Percentiles rank a stretch among this genome's conserved stretches.
Evolutionary conservation across 1,284 basidiomycete genomes (phyloP).

Genomic region (Leccinum subatratum): DNA sequence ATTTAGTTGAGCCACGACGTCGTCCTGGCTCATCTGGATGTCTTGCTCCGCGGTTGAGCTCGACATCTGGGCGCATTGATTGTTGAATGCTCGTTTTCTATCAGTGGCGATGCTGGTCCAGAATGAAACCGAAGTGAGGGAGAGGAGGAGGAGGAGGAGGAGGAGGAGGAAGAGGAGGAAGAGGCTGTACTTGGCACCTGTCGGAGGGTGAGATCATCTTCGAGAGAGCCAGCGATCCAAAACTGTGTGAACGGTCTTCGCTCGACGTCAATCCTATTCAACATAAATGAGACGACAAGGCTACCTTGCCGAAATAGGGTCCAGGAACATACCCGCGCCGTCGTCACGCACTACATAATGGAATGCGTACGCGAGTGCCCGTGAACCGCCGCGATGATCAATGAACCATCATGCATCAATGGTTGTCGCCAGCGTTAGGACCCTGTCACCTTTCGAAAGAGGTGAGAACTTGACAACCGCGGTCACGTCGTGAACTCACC

Average conservation of each 20-base stretch:
- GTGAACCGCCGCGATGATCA: conserved; percentile 18
- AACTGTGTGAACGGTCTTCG: conserved; percentile 18
- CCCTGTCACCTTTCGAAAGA: conserved; percentile 75
- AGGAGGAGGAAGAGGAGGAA: not conserved
- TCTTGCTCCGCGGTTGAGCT: conserved; percentile 15
- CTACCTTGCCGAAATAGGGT: conserved; percentile 40
- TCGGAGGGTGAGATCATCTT: conserved; percentile 18
- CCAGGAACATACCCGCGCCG: conserved; percentile 62
- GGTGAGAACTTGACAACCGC: conserved; percentile 85
- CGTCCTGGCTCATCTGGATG: conserved; percentile 34
- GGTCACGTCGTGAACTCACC: conserved; percentile 68
- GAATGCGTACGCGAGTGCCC: conserved; percentile 38
- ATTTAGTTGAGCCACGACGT: conserved; percentile 46
- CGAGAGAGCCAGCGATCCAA: conserved; percentile 15
- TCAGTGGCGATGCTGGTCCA: not conserved
- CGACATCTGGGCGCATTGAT: conserved; percentile 12
- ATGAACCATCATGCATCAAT: conserved; percentile 32
- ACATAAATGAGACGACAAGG: conserved; percentile 72
- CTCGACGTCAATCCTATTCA: conserved; percentile 1
- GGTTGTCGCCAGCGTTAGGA: conserved; percentile 63
- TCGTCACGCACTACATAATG: conserved; percentile 65
- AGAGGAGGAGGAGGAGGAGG: not conserved
- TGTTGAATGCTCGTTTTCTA: not conserved
- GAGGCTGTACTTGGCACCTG: conserved; percentile 18
- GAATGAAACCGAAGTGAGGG: conserved; percentile 16